Percentiles rank a stretch among this genome's conserved stretches.
phyloP scores from a whole-genome alignment of 208 protist species.

The Trichomonas gallinae region DNA sequence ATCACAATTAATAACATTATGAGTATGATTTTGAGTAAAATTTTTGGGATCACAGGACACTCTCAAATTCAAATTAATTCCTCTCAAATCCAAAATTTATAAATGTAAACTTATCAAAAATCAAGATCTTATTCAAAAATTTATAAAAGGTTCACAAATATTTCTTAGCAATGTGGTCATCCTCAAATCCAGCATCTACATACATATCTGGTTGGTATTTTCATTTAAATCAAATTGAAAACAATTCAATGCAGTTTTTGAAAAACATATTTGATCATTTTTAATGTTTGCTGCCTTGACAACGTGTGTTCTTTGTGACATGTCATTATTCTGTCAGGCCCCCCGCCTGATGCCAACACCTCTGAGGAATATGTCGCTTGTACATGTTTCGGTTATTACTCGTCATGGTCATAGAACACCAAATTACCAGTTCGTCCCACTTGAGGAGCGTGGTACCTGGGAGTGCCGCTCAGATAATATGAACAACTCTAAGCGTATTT shows the following conservation, averaged over 20 bases:
- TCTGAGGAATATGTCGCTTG: background rate
- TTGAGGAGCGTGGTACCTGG: background rate
- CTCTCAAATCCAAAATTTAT: too few species aligned
- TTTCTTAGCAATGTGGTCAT: background rate
- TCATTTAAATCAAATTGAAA: too few species aligned
- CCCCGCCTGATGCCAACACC: background rate
- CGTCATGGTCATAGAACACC: background rate
- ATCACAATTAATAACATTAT: too few species aligned
- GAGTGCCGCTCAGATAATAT: background rate
- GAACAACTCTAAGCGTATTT: background rate
- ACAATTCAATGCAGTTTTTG: background rate
- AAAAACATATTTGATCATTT: background rate
- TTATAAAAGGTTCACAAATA: background rate
- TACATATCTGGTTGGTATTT: background rate
- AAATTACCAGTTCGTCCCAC: background rate
- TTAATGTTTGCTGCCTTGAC: background rate
- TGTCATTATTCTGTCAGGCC: background rate
- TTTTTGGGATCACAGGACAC: too few species aligned
- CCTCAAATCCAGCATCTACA: background rate
- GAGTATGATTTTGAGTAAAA: too few species aligned
- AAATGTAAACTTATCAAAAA: too few species aligned
- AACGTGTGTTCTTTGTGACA: background rate
- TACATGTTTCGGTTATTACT: background rate
- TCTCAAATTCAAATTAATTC: too few species aligned
- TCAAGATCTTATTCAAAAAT: background rate